Percentiles rank a stretch among this genome's conserved stretches.
These are phyloP conservation scores for Massarina eburnea DNA, from an alignment of 2,329 filamentous ascomycete genomes.

Conservation along the genomic window DNA sequence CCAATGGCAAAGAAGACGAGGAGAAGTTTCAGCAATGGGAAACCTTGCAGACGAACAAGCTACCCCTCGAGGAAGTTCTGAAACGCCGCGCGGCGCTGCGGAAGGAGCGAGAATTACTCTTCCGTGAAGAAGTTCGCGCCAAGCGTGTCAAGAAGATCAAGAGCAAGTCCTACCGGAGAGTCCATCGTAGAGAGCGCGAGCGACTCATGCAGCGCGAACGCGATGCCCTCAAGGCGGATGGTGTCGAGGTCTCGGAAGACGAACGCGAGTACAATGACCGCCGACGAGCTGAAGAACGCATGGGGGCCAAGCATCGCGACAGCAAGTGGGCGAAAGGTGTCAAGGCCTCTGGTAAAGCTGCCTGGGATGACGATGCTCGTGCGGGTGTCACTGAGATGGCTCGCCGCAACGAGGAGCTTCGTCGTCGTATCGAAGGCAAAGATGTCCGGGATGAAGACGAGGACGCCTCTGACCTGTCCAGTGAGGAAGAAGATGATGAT, in stretches of 20 bases:
- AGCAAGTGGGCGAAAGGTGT: conserved; percentile 91
- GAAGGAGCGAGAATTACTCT: conserved; percentile 79
- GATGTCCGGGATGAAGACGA: conserved; percentile 53
- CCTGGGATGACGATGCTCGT: conserved; percentile 87
- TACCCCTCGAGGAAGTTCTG: conserved; percentile 72
- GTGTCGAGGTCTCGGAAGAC: conserved; percentile 63
- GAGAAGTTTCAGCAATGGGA: conserved; percentile 69
- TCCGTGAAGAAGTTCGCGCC: conserved; percentile 82
- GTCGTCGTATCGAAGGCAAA: conserved; percentile 76
- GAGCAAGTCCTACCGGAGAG: conserved; percentile 89
- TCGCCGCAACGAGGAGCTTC: conserved; percentile 77
- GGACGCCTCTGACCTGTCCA: conserved; percentile 48
- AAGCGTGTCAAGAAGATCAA: conserved; percentile 99
- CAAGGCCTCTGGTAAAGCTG: conserved; percentile 74
- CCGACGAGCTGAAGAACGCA: conserved; percentile 77
- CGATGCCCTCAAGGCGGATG: conserved; percentile 60
- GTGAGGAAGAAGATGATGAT: conserved; percentile 56
- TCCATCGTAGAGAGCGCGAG: conserved; percentile 80
- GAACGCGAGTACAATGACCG: conserved; percentile 70
- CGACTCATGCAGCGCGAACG: conserved; percentile 59
- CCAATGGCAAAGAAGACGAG: conserved; percentile 62
- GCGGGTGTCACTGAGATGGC: conserved; percentile 79
- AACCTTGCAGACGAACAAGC: conserved; percentile 68
- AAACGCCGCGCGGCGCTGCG: conserved; percentile 74
- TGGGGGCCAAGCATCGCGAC: conserved; percentile 81